Evolutionary conservation across 345 rosid genomes (phyloP).

Genomic region (Ailanthus altissimus): DNA sequence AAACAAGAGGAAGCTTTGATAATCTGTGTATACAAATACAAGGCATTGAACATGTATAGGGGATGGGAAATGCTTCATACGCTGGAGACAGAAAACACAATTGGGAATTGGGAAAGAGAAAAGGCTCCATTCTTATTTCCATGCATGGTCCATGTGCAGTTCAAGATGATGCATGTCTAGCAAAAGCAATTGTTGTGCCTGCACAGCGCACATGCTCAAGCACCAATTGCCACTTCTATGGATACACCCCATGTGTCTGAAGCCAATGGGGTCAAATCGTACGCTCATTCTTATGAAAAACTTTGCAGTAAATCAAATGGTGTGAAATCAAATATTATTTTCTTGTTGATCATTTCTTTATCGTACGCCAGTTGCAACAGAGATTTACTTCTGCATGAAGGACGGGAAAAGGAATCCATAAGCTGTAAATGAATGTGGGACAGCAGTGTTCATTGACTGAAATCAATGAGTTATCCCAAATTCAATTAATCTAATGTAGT

Average conservation of each 20-base stretch:
- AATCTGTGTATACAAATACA: slow-evolving; percentile 11
- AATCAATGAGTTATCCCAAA: not conserved
- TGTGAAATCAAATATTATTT: not conserved
- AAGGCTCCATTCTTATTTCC: not conserved
- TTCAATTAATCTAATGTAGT: not conserved
- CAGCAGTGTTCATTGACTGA: not conserved
- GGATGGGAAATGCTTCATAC: slow-evolving; percentile 12
- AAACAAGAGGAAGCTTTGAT: not conserved
- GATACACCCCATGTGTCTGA: slow-evolving; percentile 24
- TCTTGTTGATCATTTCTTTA: not conserved
- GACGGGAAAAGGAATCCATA: not conserved
- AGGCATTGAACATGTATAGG: slow-evolving; percentile 13
- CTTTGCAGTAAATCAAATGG: not conserved
- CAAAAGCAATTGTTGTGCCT: slow-evolving; percentile 3
- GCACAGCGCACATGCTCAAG: slow-evolving; percentile 21
- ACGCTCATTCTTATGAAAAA: not conserved
- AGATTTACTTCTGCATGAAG: not conserved
- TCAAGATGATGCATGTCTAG: slow-evolving; percentile 15
- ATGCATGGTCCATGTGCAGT: slow-evolving; percentile 8
- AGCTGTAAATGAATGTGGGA: not conserved
- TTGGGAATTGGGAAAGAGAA: slow-evolving; percentile 17
- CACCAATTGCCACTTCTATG: not conserved
- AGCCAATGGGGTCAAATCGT: not conserved
- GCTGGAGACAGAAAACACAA: slow-evolving; percentile 18
- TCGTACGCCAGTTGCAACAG: not conserved